Evolutionary conservation across 768 basidiomycete genomes (phyloP), one percentile per base, ranked within the genome.

Genomic region (Suillus luteus): DNA sequence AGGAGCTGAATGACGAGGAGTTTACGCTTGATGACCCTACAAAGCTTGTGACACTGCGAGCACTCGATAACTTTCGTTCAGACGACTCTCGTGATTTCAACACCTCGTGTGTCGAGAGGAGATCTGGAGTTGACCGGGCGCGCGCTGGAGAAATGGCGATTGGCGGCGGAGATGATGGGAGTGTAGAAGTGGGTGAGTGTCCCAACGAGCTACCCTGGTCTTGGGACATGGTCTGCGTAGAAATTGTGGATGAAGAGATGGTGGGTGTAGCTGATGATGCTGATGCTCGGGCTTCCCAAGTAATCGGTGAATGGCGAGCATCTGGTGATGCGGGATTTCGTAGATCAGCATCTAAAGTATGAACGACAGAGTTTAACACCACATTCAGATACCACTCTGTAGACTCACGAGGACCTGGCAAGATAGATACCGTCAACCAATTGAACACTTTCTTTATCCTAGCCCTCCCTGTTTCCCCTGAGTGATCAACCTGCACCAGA

Each of bases 321-420:
- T 85, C 84, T 4, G 91, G 90, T 19, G 91, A 91, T 10, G 90
- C 89, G 52, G 90, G 89, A 75, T 92, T 93, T 67, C 85, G 81
- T 68, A 85, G 82, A 61, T 84, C 82, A 19, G 69, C 63, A 54
- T 77, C 82, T 68, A 68, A 72, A 64, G n/a, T 31, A 19, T n/a
- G 11, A 54, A 33, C 33, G 73, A 70, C 55, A 61, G 62, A 54
- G 64, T 72, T 62, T 62, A 67, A 61, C 35, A 17, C 37, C 64
- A n/a, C 46, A 55, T 17, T 31, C 46, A 38, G 27, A 24, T 31
- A 33, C 40, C 40, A 58, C 40, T 40, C 5, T 14, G 55, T 33
- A 43, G n/a, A 75, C 80, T 67, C 66, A 75, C 74, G 72, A 14
- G 76, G 70, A 62, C 82, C 79, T 49, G 85, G 82, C 60, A 85